A percentile compares a stretch with the other conserved stretches of the same genome.
These are phyloP conservation scores for Prunus armeniaca DNA, from an alignment of 306 rosid genomes.

Conservation along the genomic window DNA sequence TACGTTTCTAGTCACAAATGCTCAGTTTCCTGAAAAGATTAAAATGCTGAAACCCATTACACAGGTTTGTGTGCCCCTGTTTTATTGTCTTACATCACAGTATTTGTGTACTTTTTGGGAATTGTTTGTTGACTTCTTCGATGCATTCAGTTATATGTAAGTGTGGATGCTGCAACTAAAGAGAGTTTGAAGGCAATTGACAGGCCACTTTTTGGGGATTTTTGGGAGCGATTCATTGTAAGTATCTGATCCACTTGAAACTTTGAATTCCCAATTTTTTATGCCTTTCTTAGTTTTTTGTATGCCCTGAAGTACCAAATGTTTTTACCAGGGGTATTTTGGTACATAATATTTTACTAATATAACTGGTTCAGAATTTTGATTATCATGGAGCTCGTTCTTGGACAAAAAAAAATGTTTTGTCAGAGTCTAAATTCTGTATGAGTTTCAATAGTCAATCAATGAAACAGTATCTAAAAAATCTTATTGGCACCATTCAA, in stretches of 20 bases:
- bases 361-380: not conserved
- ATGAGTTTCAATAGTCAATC: not conserved
- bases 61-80: conserved; percentile 51
- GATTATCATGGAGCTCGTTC: not conserved
- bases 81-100: conserved; percentile 4
- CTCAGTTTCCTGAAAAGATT: conserved; percentile 96
- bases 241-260: conserved; percentile 25
- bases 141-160: conserved; percentile 80
- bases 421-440: not conserved
- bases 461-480: not conserved
- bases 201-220: conserved; percentile 96
- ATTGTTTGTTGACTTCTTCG: conserved; percentile 22
- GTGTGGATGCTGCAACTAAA: conserved; percentile 97
- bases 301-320: not conserved
- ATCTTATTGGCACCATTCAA: not conserved
- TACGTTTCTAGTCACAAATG: conserved; percentile 94
- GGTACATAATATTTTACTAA: no score
- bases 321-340: not conserved
- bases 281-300: not conserved
- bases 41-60: conserved; percentile 67
- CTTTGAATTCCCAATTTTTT: not conserved
- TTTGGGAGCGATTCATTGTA: conserved; percentile 95
- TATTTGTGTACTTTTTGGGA: not conserved
- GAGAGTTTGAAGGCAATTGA: conserved; percentile 95
- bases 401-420: not conserved